Base-by-base conservation (phyloP, 1,284 basidiomycete genomes). In the Tilletia setariae region DNA sequence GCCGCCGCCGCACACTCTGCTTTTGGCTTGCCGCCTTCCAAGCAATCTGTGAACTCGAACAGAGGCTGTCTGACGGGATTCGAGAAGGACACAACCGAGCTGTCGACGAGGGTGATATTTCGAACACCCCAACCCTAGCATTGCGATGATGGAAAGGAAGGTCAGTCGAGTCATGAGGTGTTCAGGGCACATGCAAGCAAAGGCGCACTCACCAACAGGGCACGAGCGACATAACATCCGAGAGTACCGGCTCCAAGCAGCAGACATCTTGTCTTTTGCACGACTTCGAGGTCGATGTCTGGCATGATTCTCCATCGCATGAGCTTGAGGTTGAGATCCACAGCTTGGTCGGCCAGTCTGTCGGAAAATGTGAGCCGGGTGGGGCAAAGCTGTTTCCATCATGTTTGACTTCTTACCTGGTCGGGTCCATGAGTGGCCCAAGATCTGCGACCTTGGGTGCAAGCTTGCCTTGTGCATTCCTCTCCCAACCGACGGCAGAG, bases 221-320 rank as follows among this genome's bases (percentile, higher is more conserved):
- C 91, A 15, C 98, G 85, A 0, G 94, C 89, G 19, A 98, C 94
- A 79, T 98, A 98, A 83, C 96, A 98, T 0, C 96, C 96, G 15
- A 98, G 86, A 0, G 96, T 98, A 0, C 96, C 95, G 0, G 95
- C 94, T 2, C 95, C 96, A 0, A 98, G 88, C 1, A 98, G 85
- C 1, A 98, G 85, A 81, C 92, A 96, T 64, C 86, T 88, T 0
- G 93, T 93, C 0, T 83, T 81, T 1, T 92, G 88, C 30, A 99
- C 87, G 83, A 89, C 91, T 65, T 96, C 94, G 7, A 98, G 86
- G 73, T 98, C 87, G 59, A 99, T 88, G 0, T 88, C 85, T 1
- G 96, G 95, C 59, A 98, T 86, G 73, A 98, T 94, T 9, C 95
- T 87, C 95, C 95, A 98, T 35, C 93, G 88, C 95, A 99, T 98